Conservation (phyloP, 2,329 filamentous ascomycete genomes). For the Decorospora gaudefroyi region DNA sequence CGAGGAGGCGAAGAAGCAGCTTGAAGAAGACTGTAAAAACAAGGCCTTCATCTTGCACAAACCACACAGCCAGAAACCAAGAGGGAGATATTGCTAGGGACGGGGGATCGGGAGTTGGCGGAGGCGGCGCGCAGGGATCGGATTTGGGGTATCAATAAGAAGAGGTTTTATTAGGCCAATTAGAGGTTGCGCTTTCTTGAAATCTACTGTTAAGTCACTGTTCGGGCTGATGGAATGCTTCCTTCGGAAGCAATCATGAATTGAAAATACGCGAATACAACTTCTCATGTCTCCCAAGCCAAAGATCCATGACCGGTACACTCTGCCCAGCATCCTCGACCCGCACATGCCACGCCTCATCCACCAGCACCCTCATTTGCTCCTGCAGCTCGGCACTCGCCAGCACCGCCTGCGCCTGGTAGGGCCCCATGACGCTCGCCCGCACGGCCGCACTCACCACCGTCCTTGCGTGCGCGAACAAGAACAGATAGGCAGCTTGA, state of each 20-base stretch:
- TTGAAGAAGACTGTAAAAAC: not conserved
- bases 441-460: slow-evolving; percentile 76
- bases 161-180: not conserved
- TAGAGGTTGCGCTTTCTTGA: no score
- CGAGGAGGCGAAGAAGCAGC: not conserved
- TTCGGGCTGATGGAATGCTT: no score
- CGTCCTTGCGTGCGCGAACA: slow-evolving; percentile 76
- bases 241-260: slow-evolving; percentile 56
- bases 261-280: slow-evolving; percentile 87
- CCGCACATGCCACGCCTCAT: slow-evolving; percentile 61
- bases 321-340: slow-evolving; percentile 73
- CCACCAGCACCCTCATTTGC: slow-evolving; percentile 63
- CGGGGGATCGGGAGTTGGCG: slow-evolving; percentile 54
- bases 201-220: no score
- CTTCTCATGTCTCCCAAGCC: slow-evolving; percentile 81
- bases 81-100: slow-evolving; percentile 42
- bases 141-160: slow-evolving; percentile 14
- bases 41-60: no score
- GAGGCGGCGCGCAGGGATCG: slow-evolving; percentile 12
- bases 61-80: no score
- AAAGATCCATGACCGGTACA: slow-evolving; percentile 78
- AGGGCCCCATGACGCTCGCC: slow-evolving; percentile 78
- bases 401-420: slow-evolving; percentile 74
- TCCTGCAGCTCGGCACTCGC: slow-evolving; percentile 63
- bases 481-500: slow-evolving; percentile 73